Conservation (phyloP, 306 rosid genomes). For the Chamaecrista fasciculata region DNA sequence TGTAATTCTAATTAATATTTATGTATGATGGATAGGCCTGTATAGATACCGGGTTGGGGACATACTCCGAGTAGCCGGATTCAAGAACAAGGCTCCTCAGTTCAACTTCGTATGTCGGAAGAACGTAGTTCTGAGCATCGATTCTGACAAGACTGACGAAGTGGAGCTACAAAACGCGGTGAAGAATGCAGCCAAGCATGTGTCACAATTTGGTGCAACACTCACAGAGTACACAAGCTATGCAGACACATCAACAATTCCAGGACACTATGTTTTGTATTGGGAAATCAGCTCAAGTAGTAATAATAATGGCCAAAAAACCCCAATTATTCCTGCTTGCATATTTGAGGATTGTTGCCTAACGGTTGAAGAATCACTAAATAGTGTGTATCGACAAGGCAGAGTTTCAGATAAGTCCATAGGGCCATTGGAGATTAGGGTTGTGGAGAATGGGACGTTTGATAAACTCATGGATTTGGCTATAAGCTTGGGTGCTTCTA, state of each 20-base stretch:
- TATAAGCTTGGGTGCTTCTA: conserved; percentile 43
- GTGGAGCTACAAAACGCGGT: conserved; percentile 56
- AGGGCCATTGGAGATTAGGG: conserved; percentile 48
- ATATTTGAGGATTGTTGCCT: conserved; percentile 45
- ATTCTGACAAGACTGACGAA: conserved; percentile 51
- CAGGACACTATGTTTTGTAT: conserved; percentile 47
- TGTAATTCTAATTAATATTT: too few relatives aligned
- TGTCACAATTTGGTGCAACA: conserved; percentile 26
- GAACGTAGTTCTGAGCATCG: conserved; percentile 48
- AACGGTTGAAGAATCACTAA: conserved; percentile 41
- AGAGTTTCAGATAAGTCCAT: conserved; percentile 47
- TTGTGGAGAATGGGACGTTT: conserved; percentile 48
- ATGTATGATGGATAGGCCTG: conserved; percentile 40
- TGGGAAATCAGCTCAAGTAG: conserved; percentile 46
- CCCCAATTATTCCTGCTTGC: conserved; percentile 35
- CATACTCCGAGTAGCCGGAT: conserved; percentile 45
- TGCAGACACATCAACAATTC: conserved; percentile 42
- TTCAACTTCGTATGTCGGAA: conserved; percentile 50
- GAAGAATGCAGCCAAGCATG: conserved; percentile 36
- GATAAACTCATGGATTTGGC: conserved; percentile 52
- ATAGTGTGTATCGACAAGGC: conserved; percentile 44
- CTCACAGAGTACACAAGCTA: conserved; percentile 46
- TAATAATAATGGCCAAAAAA: background rate
- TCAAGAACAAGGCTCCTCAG: conserved; percentile 52
- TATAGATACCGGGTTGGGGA: conserved; percentile 51